Evolutionary conservation across 768 basidiomycete species (phyloP), one percentile per base, ranked within the genome.

Genomic region (Suillus cothurnatus): DNA sequence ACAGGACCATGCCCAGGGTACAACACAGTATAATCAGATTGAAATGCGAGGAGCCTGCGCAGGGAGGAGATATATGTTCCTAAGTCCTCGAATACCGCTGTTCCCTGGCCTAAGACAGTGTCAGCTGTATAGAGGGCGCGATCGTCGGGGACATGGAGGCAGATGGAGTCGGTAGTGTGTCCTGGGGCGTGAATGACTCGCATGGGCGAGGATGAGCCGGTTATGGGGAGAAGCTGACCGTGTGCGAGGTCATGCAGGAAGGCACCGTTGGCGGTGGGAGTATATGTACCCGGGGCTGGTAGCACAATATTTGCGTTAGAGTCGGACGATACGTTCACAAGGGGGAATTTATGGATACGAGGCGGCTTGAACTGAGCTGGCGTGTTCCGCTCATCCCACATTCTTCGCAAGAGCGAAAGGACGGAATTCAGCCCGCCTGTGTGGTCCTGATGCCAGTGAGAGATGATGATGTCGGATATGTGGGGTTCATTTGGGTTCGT

Each of bases 1-100:
- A 92, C 87, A 6, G 92, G 90, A 0, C 97, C 97, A 67, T 99
- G 97, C 1, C 88, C 95, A 0, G 96, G 95, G 73, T 95, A 96
- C n/a, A 98, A 80, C 19, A 70, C 69, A 28, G 79, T 78, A 71
- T 86, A 84, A 11, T 77, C 78, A 68, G 83, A 83, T 34, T 68
- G 59, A 64, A 75, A 69, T 15, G 72, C 75, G 21, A 88, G 78
- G 77, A 94, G 83, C 68, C 76, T 82, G 50, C 80, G 81, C 52
- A 97, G 82, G 65, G 88, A 89, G 6, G 78, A 66, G 26, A 96
- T 76, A 71, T 95, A 97, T 6, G 83, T 71, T 0, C 82, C 79
- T 17, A 98, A 86, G 70, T 97, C 91, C 69, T 92, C 91, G 73
- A 98, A 97, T 6, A 96, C 88, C 4, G 95, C 84, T 0, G 94